These are phyloP conservation scores for Pyronema omphalodes DNA, from an alignment of 495 filamentous ascomycete genomes.

Conservation along the genomic window DNA sequence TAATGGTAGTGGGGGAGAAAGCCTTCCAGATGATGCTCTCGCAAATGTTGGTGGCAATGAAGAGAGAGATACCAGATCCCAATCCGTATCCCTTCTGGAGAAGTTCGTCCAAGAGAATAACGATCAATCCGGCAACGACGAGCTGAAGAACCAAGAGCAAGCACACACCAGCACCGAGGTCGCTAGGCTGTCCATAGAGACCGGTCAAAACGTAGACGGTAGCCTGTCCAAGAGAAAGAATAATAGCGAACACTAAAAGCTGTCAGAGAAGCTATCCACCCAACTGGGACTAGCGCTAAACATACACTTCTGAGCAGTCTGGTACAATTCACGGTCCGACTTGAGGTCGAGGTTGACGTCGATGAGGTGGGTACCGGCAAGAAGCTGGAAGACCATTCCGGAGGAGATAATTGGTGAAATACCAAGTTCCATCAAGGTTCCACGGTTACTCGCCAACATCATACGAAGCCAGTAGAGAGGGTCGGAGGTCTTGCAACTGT, in stretches of 20 bases:
- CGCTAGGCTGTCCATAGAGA: conserved; percentile 87
- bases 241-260: conserved; percentile 63
- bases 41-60: conserved; percentile 99
- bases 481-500: conserved; percentile 45
- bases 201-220: conserved; percentile 95
- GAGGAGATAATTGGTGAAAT: conserved; percentile 99
- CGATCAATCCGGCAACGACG: conserved; percentile 88
- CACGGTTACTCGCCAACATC: conserved; percentile 98
- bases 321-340: conserved; percentile 97
- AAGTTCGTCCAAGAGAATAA: conserved; percentile 97
- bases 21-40: conserved; percentile 99
- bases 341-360: conserved; percentile 99
- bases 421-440: conserved; percentile 97
- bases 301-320: conserved; percentile 84
- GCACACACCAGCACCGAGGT: conserved; percentile 93
- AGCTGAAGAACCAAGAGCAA: conserved; percentile 94
- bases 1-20: conserved; percentile 97
- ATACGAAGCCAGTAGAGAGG: conserved; percentile 99
- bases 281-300: not conserved
- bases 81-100: conserved; percentile 99
- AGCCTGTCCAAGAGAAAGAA: conserved; percentile 90
- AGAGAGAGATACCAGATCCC: conserved; percentile 94
- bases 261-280: conserved; percentile 3
- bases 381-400: conserved; percentile 99
- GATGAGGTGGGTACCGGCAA: conserved; percentile 97